Evolutionary conservation across 257 asterid species (phyloP).

Genomic region (Primulina tabacum): DNA sequence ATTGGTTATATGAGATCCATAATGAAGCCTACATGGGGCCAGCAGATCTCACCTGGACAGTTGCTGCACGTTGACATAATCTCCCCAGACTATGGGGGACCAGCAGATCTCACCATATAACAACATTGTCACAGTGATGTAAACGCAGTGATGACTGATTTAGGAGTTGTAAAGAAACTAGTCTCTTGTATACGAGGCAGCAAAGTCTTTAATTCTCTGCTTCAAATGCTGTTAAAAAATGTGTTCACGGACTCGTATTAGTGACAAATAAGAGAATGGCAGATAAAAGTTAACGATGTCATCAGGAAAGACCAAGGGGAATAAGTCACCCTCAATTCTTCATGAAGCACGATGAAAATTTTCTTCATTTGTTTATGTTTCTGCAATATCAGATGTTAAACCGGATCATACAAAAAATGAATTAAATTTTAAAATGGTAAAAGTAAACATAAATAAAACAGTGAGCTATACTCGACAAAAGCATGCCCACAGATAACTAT

Average conservation of each 20-base stretch:
- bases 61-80: no score
- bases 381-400: conserved; percentile 47
- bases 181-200: conserved; percentile 44
- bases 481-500: conserved; percentile 16
- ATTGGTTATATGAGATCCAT: neutral
- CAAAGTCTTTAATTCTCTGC: conserved; percentile 71
- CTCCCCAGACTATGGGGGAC: no score
- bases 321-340: conserved; percentile 66
- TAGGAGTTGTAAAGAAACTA: conserved; percentile 21
- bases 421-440: conserved; percentile 7
- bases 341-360: conserved; percentile 67
- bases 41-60: neutral
- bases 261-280: conserved; percentile 16
- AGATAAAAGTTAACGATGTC: conserved; percentile 5
- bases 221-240: conserved; percentile 63
- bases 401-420: conserved; percentile 14
- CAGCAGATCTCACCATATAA: neutral
- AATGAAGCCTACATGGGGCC: neutral
- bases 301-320: conserved; percentile 24
- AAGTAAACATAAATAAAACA: conserved; percentile 13
- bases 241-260: conserved; percentile 20
- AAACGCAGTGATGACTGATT: neutral
- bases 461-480: conserved; percentile 5
- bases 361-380: conserved; percentile 70
- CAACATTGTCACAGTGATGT: neutral